Base-by-base conservation (phyloP, 2,329 filamentous ascomycete species). In the Thielaviopsis euricoi region DNA sequence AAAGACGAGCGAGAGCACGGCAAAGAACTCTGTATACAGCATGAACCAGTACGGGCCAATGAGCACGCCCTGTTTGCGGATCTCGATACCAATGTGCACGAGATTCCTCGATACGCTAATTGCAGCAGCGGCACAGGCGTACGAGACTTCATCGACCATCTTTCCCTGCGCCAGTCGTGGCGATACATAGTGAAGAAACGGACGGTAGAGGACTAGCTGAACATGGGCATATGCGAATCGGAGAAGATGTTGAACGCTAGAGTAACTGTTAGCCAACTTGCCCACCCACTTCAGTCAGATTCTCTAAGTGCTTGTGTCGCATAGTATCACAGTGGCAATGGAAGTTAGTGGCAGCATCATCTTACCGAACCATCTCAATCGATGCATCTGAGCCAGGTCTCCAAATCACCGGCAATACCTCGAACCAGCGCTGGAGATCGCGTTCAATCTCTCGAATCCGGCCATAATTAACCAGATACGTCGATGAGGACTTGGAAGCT, bases 31-130 rank as follows among this genome's bases (percentile, higher is more conserved):
- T 2, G 86, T 89, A 66, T 89, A 91, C 66, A 91, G 81, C 63
- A 87, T 86, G 66, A 91, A 91, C 87, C 87, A 93, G 68, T 89
- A 90, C 0, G 87, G 85, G 0, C 87, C 88, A 61, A 85, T 84
- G n/a, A 93, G 73, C 6, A 88, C 74, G 3, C 83, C 80, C 64
- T 85, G 80, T 66, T 83, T 84, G 63, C 85, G 83, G 73, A 90
- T 90, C 65, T 89, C 85, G 22, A 82, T 77, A 4, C 84, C 85
- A 60, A 91, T 88, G 65, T 90, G 86, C 37, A 93, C 80, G 61
- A 93, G 87, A 65, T 91, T 86, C 3, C 76, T 74, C 10, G 79
- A 80, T 13, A 89, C 75, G 60, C 77, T 82, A 56, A 82, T 76
- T 2, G 78, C 79, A 0, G 78, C 78, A 1, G 79, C 76, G 1